phyloP scores from a whole-genome alignment of 2,329 filamentous ascomycete genomes.

The Colletotrichum musicola region DNA sequence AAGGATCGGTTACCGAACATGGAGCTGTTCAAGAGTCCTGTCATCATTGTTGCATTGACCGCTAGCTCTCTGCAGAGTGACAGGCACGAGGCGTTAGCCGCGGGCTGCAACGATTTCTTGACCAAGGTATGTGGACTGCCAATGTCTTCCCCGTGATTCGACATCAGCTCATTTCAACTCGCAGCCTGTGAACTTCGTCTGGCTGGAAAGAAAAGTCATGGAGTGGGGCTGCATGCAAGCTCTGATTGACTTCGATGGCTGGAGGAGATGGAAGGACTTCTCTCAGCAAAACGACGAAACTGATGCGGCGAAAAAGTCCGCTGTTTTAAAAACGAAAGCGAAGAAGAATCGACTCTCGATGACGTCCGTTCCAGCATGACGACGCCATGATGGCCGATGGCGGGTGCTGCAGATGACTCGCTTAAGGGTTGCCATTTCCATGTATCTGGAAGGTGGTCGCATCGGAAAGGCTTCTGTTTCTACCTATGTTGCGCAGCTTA shows the following conservation, averaged over 20 bases:
- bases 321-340: slow-evolving; percentile 52
- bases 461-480: no score
- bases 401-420: background rate
- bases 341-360: slow-evolving; percentile 61
- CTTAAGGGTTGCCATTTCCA: no score
- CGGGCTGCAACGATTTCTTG: slow-evolving; percentile 97
- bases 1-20: slow-evolving; percentile 78
- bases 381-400: background rate
- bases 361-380: slow-evolving; percentile 41
- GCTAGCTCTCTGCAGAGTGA: slow-evolving; percentile 96
- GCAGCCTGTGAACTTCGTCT: slow-evolving; percentile 96
- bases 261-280: slow-evolving; percentile 97
- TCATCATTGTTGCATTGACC: slow-evolving; percentile 97
- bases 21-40: slow-evolving; percentile 90
- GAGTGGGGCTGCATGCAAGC: slow-evolving; percentile 99
- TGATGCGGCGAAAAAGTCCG: slow-evolving; percentile 57
- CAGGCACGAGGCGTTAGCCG: slow-evolving; percentile 92
- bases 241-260: slow-evolving; percentile 97
- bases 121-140: slow-evolving; percentile 78
- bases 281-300: slow-evolving; percentile 60
- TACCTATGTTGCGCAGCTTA: no score
- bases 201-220: slow-evolving; percentile 97
- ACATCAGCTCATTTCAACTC: slow-evolving; percentile 35
- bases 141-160: background rate
- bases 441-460: no score